Percentiles rank a stretch among this genome's conserved stretches.
Conservation (phyloP, 768 basidiomycete species). For the Cystobasidium ongulense region DNA sequence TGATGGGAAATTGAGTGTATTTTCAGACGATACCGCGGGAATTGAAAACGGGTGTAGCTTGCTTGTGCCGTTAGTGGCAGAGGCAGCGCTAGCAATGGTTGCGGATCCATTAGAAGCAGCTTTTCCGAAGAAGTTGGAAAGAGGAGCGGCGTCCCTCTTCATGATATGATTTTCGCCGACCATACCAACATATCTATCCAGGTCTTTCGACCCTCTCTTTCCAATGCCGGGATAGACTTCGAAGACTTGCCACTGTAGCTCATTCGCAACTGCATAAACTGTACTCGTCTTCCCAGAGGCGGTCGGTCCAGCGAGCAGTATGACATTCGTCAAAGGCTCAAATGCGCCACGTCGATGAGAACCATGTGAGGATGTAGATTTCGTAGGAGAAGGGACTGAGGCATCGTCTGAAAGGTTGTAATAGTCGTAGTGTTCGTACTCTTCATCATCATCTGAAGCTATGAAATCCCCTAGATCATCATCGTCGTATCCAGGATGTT, state of each 20-base stretch:
- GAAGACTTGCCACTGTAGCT: slow-evolving; percentile 91
- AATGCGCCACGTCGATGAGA: not conserved
- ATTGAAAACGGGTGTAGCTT: not conserved
- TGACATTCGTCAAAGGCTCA: slow-evolving; percentile 63
- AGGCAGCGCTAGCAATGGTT: not conserved
- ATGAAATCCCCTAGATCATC: slow-evolving; percentile 53
- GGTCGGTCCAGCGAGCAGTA: slow-evolving; percentile 70
- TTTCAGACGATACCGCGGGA: not conserved
- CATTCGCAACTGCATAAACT: slow-evolving; percentile 85
- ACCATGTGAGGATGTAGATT: slow-evolving; percentile 12
- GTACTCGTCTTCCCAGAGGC: slow-evolving; percentile 86
- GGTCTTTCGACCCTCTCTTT: slow-evolving; percentile 67
- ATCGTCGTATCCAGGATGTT: slow-evolving; percentile 27
- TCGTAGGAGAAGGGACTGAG: slow-evolving; percentile 33
- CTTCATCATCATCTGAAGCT: slow-evolving; percentile 47
- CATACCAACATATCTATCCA: slow-evolving; percentile 76
- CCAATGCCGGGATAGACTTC: slow-evolving; percentile 95
- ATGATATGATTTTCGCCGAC: slow-evolving; percentile 89
- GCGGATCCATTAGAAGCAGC: not conserved
- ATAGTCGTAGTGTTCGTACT: slow-evolving; percentile 38
- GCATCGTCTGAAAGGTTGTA: slow-evolving; percentile 43
- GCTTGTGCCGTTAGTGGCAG: not conserved
- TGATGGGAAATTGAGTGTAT: not conserved
- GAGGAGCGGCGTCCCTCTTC: slow-evolving; percentile 37
- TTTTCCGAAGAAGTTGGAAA: slow-evolving; percentile 29